Evolutionary conservation across 148 eudicot genomes (phyloP).

Genomic region (Oxyria digyna): DNA sequence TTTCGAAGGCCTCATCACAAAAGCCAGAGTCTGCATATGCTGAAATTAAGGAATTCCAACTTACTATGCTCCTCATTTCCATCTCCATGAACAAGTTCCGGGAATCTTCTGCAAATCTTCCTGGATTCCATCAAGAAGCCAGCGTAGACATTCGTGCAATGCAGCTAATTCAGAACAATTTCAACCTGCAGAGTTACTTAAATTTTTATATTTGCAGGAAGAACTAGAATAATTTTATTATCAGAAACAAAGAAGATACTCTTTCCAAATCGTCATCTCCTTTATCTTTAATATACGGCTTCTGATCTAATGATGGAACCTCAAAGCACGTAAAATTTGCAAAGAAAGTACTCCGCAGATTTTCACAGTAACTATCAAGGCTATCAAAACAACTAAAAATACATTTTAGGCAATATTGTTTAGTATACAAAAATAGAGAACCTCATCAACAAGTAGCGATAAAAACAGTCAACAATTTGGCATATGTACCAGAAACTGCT

Average conservation of each 20-base stretch:
- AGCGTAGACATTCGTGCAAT: constrained; percentile 30
- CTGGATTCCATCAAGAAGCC: constrained; percentile 52
- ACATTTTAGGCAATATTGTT: background rate
- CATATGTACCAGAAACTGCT: constrained; percentile 84
- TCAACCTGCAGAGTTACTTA: constrained; percentile 15
- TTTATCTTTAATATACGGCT: constrained; percentile 32
- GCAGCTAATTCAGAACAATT: constrained; percentile 29
- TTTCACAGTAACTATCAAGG: constrained; percentile 14
- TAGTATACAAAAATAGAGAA: constrained; percentile 14
- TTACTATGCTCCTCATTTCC: constrained; percentile 33
- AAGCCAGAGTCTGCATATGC: constrained; percentile 46
- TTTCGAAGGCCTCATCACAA: constrained; percentile 41
- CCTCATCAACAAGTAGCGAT: constrained; percentile 95
- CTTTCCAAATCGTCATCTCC: constrained; percentile 73
- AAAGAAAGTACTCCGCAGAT: constrained; percentile 80
- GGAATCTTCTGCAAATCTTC: constrained; percentile 55
- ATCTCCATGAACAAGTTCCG: constrained; percentile 30
- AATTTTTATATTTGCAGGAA: background rate
- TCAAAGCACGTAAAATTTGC: constrained; percentile 98
- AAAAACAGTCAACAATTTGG: constrained; percentile 83
- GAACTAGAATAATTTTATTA: background rate
- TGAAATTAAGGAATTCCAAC: constrained; percentile 59
- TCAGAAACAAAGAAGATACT: constrained; percentile 23
- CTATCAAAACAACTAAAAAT: constrained; percentile 1
- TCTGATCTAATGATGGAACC: constrained; percentile 78